phyloP scores from a whole-genome alignment of 2,329 filamentous ascomycete genomes.

The Tolypocladium album region DNA sequence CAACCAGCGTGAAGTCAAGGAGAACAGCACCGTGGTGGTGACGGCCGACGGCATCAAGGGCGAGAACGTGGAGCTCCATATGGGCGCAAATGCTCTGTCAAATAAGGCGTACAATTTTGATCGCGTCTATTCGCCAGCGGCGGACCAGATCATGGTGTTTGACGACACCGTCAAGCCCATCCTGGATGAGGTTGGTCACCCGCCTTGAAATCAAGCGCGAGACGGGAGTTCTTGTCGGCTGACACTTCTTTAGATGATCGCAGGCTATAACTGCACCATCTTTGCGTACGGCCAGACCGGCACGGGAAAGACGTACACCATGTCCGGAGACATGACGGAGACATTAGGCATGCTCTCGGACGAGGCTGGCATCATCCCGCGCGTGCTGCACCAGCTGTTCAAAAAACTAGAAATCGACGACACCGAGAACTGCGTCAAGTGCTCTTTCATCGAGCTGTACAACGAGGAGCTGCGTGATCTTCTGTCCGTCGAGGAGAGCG shows the following conservation, averaged over 20 bases:
- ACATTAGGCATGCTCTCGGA: conserved; percentile 78
- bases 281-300: conserved; percentile 98
- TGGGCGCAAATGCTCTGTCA: conserved; percentile 84
- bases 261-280: conserved; percentile 95
- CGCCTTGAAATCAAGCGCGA: neutral
- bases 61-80: conserved; percentile 72
- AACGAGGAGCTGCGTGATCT: conserved; percentile 94
- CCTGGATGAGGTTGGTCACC: conserved; percentile 64
- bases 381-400: conserved; percentile 80
- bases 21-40: conserved; percentile 91
- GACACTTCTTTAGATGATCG: conserved; percentile 57
- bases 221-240: neutral
- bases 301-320: conserved; percentile 97
- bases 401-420: conserved; percentile 69
- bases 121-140: conserved; percentile 90
- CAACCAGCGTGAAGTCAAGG: conserved; percentile 82
- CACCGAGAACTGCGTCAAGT: conserved; percentile 82
- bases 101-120: conserved; percentile 98
- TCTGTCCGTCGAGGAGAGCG: conserved; percentile 67
- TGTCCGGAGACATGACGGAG: conserved; percentile 95
- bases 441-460: conserved; percentile 97
- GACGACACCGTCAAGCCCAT: conserved; percentile 93
- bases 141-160: conserved; percentile 87
- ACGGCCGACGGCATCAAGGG: conserved; percentile 82
- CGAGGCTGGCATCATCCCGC: conserved; percentile 87